Conservation (phyloP, 2,329 filamentous ascomycete genomes). For the Aspergillus sp. region DNA sequence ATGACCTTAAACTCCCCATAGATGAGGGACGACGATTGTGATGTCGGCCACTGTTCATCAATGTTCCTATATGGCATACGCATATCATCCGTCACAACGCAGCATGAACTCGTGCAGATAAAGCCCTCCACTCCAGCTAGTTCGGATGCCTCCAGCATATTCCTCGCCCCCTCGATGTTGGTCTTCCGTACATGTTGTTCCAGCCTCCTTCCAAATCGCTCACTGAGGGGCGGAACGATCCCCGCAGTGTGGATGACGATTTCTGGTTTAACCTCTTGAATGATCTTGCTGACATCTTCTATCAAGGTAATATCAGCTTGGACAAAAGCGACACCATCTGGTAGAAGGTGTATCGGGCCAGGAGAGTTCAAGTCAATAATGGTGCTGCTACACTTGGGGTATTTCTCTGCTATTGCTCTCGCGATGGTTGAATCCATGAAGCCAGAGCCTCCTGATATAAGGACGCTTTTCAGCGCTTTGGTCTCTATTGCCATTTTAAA, state of each 20-base stretch:
- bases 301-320: constrained; percentile 30
- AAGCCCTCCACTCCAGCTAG: constrained; percentile 44
- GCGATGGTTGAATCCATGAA: constrained; percentile 37
- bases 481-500: constrained; percentile 8
- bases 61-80: constrained; percentile 31
- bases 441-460: constrained; percentile 35
- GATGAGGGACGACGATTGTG: constrained; percentile 29
- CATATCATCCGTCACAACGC: constrained; percentile 50
- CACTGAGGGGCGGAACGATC: constrained; percentile 35
- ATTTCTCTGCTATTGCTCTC: constrained; percentile 31
- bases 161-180: constrained; percentile 53
- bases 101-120: constrained; percentile 54
- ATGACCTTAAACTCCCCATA: constrained; percentile 42
- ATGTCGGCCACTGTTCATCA: constrained; percentile 36
- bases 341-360: constrained; percentile 21
- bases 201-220: constrained; percentile 31
- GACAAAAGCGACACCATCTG: constrained; percentile 18
- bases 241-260: constrained; percentile 53
- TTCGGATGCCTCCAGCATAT: constrained; percentile 46
- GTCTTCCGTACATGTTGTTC: constrained; percentile 42
- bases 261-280: constrained; percentile 40
- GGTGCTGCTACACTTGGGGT: constrained; percentile 31
- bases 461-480: constrained; percentile 17
- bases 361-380: constrained; percentile 32
- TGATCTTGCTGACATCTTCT: constrained; percentile 22